Percentiles rank a stretch among this genome's conserved stretches.
These are phyloP conservation scores for Dictyostelium brefeldianum DNA, from an alignment of 78 protist species.

Conservation along the genomic window DNA sequence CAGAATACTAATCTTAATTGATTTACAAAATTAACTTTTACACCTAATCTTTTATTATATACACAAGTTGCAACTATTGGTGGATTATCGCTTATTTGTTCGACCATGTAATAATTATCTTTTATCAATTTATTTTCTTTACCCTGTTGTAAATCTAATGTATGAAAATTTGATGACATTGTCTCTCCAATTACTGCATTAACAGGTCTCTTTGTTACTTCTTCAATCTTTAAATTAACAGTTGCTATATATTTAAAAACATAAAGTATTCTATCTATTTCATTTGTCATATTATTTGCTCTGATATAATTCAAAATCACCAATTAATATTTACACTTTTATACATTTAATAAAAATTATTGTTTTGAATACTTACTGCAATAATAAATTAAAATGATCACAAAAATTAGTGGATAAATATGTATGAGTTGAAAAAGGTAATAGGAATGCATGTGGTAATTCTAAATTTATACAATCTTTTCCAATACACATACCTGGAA, in stretches of 20 bases:
- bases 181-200: constrained; percentile 10
- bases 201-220: not conserved
- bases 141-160: not conserved
- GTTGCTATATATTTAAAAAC: not conserved
- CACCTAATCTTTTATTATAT: not conserved
- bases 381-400: not conserved
- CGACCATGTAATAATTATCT: not conserved
- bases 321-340: too few relatives aligned
- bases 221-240: not conserved
- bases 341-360: too few relatives aligned
- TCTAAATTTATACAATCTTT: not conserved
- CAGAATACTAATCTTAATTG: not conserved
- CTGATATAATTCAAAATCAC: not conserved
- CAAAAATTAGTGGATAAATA: not conserved
- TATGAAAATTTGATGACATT: not conserved
- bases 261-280: not conserved
- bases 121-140: not conserved
- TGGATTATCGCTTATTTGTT: not conserved
- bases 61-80: constrained; percentile 1
- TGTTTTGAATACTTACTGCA: too few relatives aligned
- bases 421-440: not conserved
- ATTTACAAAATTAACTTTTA: not conserved
- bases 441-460: not conserved
- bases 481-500: not conserved
- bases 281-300: constrained; percentile 14